Evolutionary conservation across 495 filamentous ascomycete species (phyloP), one percentile per base, ranked within the genome.

Genomic region (Bacidia rubella): DNA sequence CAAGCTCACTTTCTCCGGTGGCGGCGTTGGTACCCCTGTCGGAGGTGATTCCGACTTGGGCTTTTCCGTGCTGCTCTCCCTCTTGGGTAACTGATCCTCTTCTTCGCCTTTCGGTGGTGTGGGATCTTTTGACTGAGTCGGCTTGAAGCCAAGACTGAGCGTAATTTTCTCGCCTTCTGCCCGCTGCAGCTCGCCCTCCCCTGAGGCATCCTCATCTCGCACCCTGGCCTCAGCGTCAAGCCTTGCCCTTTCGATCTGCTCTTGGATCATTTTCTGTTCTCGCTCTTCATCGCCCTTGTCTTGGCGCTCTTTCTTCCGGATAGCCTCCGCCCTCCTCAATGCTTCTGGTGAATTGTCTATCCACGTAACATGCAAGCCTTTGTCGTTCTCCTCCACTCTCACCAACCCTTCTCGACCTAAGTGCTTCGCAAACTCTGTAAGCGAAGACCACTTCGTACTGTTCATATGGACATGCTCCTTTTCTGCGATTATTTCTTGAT

Each of bases 381-480:
- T 68, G 43, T 93, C 89, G 42, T 81, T 85, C 60, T 98, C 92
- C 57, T 93, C 85, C 0, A 96, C 87, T 21, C 81, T 71, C 62
- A 85, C 90, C 27, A 95, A 77, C 0, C 90, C 85, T 63, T 95
- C 87, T 23, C 84, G 68, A 1, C 87, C 87, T 9, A 99, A 67
- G 58, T 83, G 68, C 58, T 92, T 90, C 2, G 81, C 86, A 70
- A 95, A 96, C 56, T 96, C 87, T 2, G 87, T 87, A 51, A 99
- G 68, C 32, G 74, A 71, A 53, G 81, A 76, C 88, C 88, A 97
- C 58, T 80, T 78, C 2, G 92, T 97, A 38, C 88, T 74, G 67
- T 95, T 97, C 82, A 96, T 85, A 62, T 97, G 93, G 12, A 88
- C 73, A 62, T 97, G 93, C 63, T 89, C 79, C 62, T 85, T 85